Conservation (phyloP, 495 filamentous ascomycete species). For the Hypoxylon crocopeplum region DNA sequence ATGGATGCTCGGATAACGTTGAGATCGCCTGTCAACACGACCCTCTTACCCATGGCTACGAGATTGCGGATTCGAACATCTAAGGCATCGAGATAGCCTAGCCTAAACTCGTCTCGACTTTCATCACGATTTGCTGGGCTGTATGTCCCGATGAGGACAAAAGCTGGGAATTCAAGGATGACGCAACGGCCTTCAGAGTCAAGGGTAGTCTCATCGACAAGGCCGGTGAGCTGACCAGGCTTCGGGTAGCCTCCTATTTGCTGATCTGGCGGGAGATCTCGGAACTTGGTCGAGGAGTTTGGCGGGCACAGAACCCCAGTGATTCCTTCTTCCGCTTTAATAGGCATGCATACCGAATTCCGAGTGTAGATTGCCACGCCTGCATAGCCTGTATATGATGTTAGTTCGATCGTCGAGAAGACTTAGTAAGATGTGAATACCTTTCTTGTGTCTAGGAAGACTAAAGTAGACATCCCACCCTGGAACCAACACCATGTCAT, state of each 20-base stretch:
- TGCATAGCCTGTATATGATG: conserved; percentile 75
- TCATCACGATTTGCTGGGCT: conserved; percentile 88
- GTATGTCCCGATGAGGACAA: conserved; percentile 90
- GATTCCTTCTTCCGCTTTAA: conserved; percentile 92
- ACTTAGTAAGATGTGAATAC: conserved; percentile 49
- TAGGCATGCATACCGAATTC: conserved; percentile 85
- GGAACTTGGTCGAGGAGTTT: conserved; percentile 74
- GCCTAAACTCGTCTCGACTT: conserved; percentile 80
- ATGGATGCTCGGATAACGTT: conserved; percentile 81
- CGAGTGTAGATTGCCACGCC: conserved; percentile 95
- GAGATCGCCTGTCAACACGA: conserved; percentile 86
- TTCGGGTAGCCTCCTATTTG: conserved; percentile 93
- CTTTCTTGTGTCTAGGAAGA: conserved; percentile 91
- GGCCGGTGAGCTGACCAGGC: conserved; percentile 64
- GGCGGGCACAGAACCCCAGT: conserved; percentile 82
- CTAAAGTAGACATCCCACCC: conserved; percentile 99
- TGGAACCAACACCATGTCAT: conserved; percentile 95
- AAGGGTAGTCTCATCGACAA: conserved; percentile 71
- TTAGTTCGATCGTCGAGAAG: conserved; percentile 1
- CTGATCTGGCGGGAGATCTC: conserved; percentile 76
- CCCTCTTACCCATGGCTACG: conserved; percentile 75
- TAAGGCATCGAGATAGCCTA: conserved; percentile 78
- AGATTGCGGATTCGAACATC: conserved; percentile 87
- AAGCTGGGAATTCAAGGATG: conserved; percentile 93
- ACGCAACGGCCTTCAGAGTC: conserved; percentile 94